Evolutionary conservation across 148 eudicot genomes (phyloP), one percentile per base, ranked within the genome.

Genomic region (Spergularia bocconei): DNA sequence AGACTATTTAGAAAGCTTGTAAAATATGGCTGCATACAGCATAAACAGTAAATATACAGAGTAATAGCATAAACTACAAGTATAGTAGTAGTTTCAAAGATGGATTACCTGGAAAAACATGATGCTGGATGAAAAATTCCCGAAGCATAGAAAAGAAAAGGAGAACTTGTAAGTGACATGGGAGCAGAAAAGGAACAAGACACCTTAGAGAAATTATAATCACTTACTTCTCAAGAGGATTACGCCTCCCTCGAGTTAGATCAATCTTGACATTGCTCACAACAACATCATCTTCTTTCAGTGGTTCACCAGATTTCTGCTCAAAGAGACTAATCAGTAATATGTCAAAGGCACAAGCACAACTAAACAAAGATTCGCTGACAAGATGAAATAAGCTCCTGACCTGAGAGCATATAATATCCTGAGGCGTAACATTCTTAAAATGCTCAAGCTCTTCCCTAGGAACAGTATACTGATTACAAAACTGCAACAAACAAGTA

Each of bases 351-450:
- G 20, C 52, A 10, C 44, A 70, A 7, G 33, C 7, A 16, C n/a
- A 20, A 57, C 21, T 12, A 25, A 9, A 67, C 25, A 55, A 67
- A 6, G 10, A 33, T 55, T 16, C 48, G 29, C 2, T 17, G 47
- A 60, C 63, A 53, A 21, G 5, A 73, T 36, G 54, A 48, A 56
- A 53, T 16, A 9, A 44, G 0, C 7, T 44, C 48, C 48, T 44
- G 44, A 93, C 97, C 94, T 93, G 97, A 39, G 97, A 87, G 78
- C 97, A 93, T 63, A 93, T 78, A 65, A 93, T 91, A 80, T 93
- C 93, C 75, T 87, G 84, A 15, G 93, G 86, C 2, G 95, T 90
- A 72, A 93, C 84, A 23, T 85, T 78, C 84, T 90, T 87, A 75
- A 87, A 90, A 76, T 83, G 84, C 74, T 87, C 98, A 75, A 91